Evolutionary conservation across 2,329 filamentous ascomycete species (phyloP).

Genomic region (Colletotrichum sp.): DNA sequence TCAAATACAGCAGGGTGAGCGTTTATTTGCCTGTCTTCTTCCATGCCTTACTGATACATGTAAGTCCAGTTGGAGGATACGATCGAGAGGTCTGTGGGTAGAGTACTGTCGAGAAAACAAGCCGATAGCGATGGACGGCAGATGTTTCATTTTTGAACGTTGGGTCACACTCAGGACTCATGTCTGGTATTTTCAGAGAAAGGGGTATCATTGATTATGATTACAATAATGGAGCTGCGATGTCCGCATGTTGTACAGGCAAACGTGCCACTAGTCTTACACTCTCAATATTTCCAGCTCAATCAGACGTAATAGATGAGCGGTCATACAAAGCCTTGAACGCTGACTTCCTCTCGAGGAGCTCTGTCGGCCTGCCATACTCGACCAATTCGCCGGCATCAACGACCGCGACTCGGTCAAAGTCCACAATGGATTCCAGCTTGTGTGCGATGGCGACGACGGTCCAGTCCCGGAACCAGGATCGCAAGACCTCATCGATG

Average conservation of each 20-base stretch:
- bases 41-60: background rate
- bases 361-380: conserved; percentile 6
- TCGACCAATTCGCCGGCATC: conserved; percentile 53
- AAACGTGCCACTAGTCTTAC: background rate
- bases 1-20: background rate
- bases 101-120: background rate
- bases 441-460: conserved; percentile 39
- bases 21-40: too few relatives aligned
- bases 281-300: background rate
- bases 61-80: background rate
- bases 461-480: conserved; percentile 42
- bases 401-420: conserved; percentile 55
- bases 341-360: background rate
- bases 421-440: conserved; percentile 45
- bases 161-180: background rate
- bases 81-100: background rate
- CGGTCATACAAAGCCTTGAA: conserved; percentile 10
- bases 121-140: background rate
- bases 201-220: background rate
- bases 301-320: background rate
- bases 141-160: background rate
- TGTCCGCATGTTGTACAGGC: background rate
- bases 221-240: background rate
- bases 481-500: conserved; percentile 17
- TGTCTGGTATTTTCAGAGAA: rapidly evolving